Evolutionary conservation across 192 early-diverging fungal species (phyloP).

Genomic region (Lunasporangiospora selenospora): DNA sequence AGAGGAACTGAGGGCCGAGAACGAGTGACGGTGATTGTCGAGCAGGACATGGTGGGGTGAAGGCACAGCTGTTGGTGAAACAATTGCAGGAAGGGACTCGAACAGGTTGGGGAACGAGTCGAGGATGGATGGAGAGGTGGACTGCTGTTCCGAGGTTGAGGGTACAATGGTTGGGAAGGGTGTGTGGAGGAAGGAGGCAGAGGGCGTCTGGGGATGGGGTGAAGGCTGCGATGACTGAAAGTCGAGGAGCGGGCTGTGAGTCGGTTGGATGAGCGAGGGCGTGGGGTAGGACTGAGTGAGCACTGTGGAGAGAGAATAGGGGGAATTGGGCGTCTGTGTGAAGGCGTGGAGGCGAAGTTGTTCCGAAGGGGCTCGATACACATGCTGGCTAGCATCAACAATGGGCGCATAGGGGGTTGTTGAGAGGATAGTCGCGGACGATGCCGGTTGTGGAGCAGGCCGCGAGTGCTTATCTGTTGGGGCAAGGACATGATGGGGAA

Average conservation of each 20-base stretch:
- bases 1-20: slow-evolving; percentile 9
- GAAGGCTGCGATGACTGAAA: background rate
- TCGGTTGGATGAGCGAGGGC: slow-evolving; percentile 12
- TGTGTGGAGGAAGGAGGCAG: background rate
- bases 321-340: slow-evolving; percentile 1
- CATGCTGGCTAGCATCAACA: too few relatives aligned
- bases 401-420: too few relatives aligned
- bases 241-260: slow-evolving; percentile 10
- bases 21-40: background rate
- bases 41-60: background rate
- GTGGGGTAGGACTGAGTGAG: background rate
- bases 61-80: background rate
- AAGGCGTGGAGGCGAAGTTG: too few relatives aligned
- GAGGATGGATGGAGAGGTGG: slow-evolving; percentile 22
- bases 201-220: too few relatives aligned
- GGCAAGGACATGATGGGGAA: too few relatives aligned
- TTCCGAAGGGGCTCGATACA: too few relatives aligned
- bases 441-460: too few relatives aligned
- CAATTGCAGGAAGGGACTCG: slow-evolving; percentile 8
- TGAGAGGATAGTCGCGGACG: too few relatives aligned
- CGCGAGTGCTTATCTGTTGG: too few relatives aligned
- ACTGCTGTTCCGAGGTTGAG: too few relatives aligned
- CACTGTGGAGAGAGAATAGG: background rate
- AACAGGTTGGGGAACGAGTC: slow-evolving; percentile 30
- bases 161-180: too few relatives aligned